Base-by-base conservation (phyloP, 2,329 filamentous ascomycete species). In the Stagonosporopsis chrysanthemi region DNA sequence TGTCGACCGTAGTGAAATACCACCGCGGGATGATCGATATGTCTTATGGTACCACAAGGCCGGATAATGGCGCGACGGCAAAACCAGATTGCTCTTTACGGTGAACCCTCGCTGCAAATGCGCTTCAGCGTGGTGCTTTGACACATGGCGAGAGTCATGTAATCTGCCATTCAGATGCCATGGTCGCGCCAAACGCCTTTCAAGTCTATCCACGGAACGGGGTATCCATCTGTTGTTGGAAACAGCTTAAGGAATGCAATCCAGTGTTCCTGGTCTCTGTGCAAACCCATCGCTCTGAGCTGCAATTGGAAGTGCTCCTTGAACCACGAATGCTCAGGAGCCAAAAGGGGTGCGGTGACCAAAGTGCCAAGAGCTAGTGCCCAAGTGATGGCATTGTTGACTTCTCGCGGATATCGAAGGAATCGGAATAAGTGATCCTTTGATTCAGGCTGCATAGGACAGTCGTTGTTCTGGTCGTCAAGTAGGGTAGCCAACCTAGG, bases 311-410 rank as follows among this genome's bases (percentile, higher is more conserved):
- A 61, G 9, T 61, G 60, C 2, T 42, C 57, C 19, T 56, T 60
- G 48, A 66, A 67, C 64, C 66, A 69, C 6, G 36, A 28, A 38
- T 64, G 44, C 36, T 66, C 63, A 17, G 66, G 63, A 14, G 52
- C 41, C 11, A 53, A 24, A 3, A 61, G 17, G 15, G 52, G 35
- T 4, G 58, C 46, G 11, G 66, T 60, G n/a, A 62, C 50, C 6
- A 69, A 44, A 14, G 60, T 65, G 6, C 64, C 66, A 9, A 67
- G 50, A 23, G 56, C 57, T 3, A 69, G 45, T 11, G 50, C 58
- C 66, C 66, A 69, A 1, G 58, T 55, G 12, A 67, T 58, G 8
- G 53, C 61, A 17, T 65, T 64, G 35, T 60, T 61, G 2, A 52
- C 56, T 17, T 56, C 39, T 8, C 49, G 44, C 17, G 58, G 39